These are phyloP conservation scores for Rhodotorula sp. DNA, from an alignment of 1,284 basidiomycete species.

Conservation along the genomic window DNA sequence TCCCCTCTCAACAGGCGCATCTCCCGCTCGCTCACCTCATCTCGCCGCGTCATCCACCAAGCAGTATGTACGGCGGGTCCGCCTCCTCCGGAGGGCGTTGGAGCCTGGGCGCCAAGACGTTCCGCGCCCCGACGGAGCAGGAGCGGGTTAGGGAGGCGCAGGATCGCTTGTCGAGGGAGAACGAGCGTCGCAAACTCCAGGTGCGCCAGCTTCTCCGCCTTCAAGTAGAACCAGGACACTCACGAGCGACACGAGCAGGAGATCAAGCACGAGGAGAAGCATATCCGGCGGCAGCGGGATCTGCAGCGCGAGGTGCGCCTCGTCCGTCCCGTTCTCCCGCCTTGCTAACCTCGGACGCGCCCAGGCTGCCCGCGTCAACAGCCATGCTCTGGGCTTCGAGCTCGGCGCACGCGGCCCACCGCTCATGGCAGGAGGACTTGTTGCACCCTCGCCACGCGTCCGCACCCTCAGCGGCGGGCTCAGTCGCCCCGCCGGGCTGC, in stretches of 20 bases:
- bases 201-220: not conserved
- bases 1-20: not conserved
- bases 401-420: not conserved
- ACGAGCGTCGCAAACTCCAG: constrained; percentile 15
- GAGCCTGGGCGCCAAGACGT: constrained; percentile 16
- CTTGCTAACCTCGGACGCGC: not conserved
- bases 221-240: too few species aligned
- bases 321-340: too few species aligned
- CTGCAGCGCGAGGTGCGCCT: constrained; percentile 6
- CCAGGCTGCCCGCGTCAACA: constrained; percentile 7
- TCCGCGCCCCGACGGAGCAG: constrained; percentile 7
- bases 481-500: not conserved
- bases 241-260: not conserved
- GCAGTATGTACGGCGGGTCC: constrained; percentile 1
- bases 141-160: constrained; percentile 8
- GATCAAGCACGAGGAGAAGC: constrained; percentile 21
- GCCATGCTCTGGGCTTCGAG: not conserved
- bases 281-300: constrained; percentile 9
- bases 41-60: not conserved
- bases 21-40: not conserved
- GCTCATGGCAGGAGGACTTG: not conserved
- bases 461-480: constrained; percentile 11
- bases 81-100: constrained; percentile 1
- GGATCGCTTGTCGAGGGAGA: constrained; percentile 7
- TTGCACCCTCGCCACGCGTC: not conserved